Evolutionary conservation across 139 green algal genomes (phyloP).

Genomic region (Chlamydomonas sp.): DNA sequence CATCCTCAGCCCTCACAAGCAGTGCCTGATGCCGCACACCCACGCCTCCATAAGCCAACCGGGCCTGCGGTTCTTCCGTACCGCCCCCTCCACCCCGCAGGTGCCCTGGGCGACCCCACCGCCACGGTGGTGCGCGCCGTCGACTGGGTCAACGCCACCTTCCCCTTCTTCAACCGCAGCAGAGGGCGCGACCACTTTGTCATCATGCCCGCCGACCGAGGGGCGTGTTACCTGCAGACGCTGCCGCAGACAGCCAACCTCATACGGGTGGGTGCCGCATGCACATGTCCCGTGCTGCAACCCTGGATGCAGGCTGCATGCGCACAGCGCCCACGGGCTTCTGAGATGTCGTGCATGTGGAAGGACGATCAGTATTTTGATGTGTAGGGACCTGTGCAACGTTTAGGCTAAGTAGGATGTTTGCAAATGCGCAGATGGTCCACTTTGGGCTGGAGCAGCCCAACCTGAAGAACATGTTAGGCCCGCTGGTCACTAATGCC

Average conservation of each 20-base stretch:
- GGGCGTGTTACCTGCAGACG: slow-evolving; percentile 20
- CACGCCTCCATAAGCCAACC: neutral
- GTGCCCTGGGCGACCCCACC: slow-evolving; percentile 34
- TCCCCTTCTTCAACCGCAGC: slow-evolving; percentile 42
- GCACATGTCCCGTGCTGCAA: neutral
- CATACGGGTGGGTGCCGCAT: slow-evolving; percentile 2
- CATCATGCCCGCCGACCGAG: slow-evolving; percentile 11
- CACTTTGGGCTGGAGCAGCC: slow-evolving; percentile 21
- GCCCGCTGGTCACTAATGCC: neutral
- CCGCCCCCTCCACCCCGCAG: neutral
- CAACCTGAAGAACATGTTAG: slow-evolving; percentile 7
- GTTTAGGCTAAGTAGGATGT: neutral
- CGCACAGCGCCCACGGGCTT: neutral
- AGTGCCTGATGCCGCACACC: neutral
- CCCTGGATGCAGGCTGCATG: neutral
- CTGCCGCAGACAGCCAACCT: slow-evolving; percentile 16
- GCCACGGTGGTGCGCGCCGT: slow-evolving; percentile 15
- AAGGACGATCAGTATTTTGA: neutral
- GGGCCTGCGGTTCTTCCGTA: neutral
- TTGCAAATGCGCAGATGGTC: slow-evolving; percentile 2
- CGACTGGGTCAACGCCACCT: slow-evolving; percentile 12
- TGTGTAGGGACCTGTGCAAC: neutral
- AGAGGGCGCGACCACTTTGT: slow-evolving; percentile 27
- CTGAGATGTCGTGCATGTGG: neutral
- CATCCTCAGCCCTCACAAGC: too few species aligned